These are phyloP conservation scores for Hericium rajendrae DNA, from an alignment of 768 basidiomycete species.

Conservation along the genomic window DNA sequence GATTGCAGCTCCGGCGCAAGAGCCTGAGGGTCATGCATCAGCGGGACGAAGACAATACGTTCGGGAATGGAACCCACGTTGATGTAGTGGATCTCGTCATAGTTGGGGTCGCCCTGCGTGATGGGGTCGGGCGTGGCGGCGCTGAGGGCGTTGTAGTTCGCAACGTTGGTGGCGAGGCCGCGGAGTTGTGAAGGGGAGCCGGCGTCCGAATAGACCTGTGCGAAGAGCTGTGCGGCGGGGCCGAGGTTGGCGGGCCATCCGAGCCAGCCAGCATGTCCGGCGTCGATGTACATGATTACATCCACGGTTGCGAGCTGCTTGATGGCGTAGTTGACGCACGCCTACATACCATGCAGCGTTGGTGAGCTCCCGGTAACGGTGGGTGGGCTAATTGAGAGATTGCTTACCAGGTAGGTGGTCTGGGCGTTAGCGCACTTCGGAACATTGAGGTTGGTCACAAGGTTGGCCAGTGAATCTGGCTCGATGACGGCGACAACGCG, in stretches of 20 bases:
- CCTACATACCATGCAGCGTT: conserved; percentile 16
- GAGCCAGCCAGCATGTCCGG: conserved; percentile 51
- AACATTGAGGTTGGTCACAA: conserved; percentile 59
- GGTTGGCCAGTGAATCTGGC: conserved; percentile 58
- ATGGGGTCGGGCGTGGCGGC: conserved; percentile 49
- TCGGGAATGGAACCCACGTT: conserved; percentile 23
- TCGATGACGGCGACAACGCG: conserved; percentile 58
- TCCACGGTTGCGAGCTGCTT: conserved; percentile 45
- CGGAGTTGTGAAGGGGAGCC: conserved; percentile 45
- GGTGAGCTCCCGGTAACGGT: background rate
- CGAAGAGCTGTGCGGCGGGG: conserved; percentile 49
- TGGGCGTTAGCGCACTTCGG: conserved; percentile 45
- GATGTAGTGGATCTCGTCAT: conserved; percentile 53
- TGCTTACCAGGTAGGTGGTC: conserved; percentile 37
- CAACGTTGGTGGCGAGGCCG: conserved; percentile 44
- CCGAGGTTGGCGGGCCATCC: conserved; percentile 57
- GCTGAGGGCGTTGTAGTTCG: conserved; percentile 28
- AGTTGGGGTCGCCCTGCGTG: conserved; percentile 50
- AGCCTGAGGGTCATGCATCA: conserved; percentile 24
- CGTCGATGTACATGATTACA: conserved; percentile 55
- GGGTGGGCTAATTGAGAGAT: background rate
- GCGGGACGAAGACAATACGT: background rate
- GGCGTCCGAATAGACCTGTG: conserved; percentile 37
- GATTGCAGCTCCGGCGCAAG: conserved; percentile 36
- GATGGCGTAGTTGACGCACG: conserved; percentile 45